Evolutionary conservation across 83 land plant species (phyloP).

Genomic region (Diphasiastrum complanatum): DNA sequence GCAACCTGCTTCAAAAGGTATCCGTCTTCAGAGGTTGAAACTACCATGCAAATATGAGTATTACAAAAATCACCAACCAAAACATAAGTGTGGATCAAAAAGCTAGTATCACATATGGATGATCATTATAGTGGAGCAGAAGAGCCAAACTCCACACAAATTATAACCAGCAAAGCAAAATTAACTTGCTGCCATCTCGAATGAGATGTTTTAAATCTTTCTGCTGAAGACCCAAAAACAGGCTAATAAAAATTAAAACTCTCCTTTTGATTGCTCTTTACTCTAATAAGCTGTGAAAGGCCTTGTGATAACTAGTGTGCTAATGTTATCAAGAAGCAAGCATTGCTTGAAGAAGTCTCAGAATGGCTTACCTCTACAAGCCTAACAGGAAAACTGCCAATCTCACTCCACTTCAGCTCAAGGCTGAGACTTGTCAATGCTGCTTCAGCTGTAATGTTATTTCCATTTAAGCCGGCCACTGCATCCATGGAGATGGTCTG

Average conservation of each 20-base stretch:
- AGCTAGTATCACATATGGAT: no score
- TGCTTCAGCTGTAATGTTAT: constrained; percentile 52
- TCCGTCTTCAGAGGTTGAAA: neutral
- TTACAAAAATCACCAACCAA: no score
- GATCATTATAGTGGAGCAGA: no score
- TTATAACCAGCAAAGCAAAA: no score
- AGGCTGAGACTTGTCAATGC: constrained; percentile 37
- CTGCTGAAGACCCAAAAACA: no score
- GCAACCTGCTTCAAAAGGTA: constrained; percentile 6
- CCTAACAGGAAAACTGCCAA: constrained; percentile 52
- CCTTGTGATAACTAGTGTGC: neutral
- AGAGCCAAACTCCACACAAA: no score
- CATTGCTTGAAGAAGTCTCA: neutral
- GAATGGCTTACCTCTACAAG: constrained; percentile 46
- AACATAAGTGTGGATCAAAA: no score
- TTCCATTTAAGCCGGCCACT: constrained; percentile 33
- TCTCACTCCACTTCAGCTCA: constrained; percentile 61
- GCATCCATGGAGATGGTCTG: constrained; percentile 48
- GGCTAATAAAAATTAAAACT: no score
- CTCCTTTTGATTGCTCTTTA: no score
- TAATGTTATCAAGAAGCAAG: neutral
- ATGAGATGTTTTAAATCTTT: no score
- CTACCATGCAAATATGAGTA: neutral
- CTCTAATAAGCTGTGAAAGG: neutral
- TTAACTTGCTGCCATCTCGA: no score